Percentiles rank a stretch among this genome's conserved stretches.
Conservation (phyloP, 2,329 filamentous ascomycete species). For the Sclerotinia sclerotiorum region DNA sequence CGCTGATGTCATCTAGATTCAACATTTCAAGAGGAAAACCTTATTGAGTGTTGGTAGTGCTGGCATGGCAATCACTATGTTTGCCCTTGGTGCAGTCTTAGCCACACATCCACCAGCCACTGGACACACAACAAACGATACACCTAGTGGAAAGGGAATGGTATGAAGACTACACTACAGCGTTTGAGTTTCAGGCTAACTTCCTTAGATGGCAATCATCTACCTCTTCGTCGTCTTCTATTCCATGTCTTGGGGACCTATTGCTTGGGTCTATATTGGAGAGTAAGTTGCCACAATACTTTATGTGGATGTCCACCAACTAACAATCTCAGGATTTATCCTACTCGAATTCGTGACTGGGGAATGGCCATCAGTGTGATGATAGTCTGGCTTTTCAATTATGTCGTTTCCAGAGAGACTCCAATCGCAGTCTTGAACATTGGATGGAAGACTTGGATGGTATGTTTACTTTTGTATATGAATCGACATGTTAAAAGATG, state of each 20-base stretch:
- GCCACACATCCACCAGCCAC: constrained; percentile 14
- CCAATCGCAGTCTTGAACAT: constrained; percentile 51
- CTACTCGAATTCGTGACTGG: constrained; percentile 44
- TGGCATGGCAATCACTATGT: constrained; percentile 18
- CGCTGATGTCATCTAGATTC: neutral
- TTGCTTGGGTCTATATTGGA: constrained; percentile 20
- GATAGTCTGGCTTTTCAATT: constrained; percentile 54
- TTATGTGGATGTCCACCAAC: too few relatives aligned
- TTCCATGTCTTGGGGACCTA: constrained; percentile 17
- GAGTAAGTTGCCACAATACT: neutral
- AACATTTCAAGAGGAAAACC: constrained; percentile 12
- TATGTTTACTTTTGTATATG: neutral
- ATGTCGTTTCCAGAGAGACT: constrained; percentile 50
- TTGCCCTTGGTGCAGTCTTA: constrained; percentile 15
- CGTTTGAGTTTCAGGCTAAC: neutral
- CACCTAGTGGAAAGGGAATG: constrained; percentile 20
- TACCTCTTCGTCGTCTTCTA: constrained; percentile 22
- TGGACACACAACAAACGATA: constrained; percentile 3
- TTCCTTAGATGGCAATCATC: constrained; percentile 16
- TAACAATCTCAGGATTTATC: constrained; percentile 10
- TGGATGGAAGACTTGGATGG: constrained; percentile 41
- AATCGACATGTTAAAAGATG: too few relatives aligned
- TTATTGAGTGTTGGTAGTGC: constrained; percentile 15
- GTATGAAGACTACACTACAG: neutral
- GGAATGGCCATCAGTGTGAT: constrained; percentile 50